Conservation (phyloP, 805 yeast genomes). For the Zygosaccharomyces bailii region DNA sequence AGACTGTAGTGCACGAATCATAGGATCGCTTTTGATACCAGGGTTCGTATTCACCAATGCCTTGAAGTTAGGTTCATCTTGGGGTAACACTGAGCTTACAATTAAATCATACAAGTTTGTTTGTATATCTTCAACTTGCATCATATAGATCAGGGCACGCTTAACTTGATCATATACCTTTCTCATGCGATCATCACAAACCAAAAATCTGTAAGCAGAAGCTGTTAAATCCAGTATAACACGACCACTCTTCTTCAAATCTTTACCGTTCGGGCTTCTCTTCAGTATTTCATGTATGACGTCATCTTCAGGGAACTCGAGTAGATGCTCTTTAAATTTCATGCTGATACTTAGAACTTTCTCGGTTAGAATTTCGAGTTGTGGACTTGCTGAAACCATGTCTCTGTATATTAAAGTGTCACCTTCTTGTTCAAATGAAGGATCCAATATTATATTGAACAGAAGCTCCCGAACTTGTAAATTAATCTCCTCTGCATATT, state of each 20-base stretch:
- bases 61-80: conserved; percentile 65
- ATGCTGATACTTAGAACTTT: conserved; percentile 42
- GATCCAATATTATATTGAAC: conserved; percentile 28
- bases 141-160: conserved; percentile 73
- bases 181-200: conserved; percentile 54
- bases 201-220: conserved; percentile 42
- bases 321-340: conserved; percentile 42
- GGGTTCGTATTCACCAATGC: conserved; percentile 47
- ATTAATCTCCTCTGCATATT: conserved; percentile 31
- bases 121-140: conserved; percentile 72
- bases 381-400: conserved; percentile 27
- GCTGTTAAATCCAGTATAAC: conserved; percentile 55
- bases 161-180: conserved; percentile 72
- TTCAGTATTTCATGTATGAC: conserved; percentile 46
- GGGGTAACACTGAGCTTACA: conserved; percentile 34
- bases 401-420: conserved; percentile 32
- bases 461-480: conserved; percentile 28
- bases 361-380: conserved; percentile 26
- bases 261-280: conserved; percentile 39
- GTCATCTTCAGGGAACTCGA: conserved; percentile 51
- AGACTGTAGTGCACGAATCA: conserved; percentile 44
- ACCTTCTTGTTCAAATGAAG: conserved; percentile 30
- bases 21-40: conserved; percentile 37
- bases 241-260: conserved; percentile 37
- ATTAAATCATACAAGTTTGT: conserved; percentile 56